phyloP scores from a whole-genome alignment of 2,329 filamentous ascomycete genomes.

The Sporothrix variecibatus region DNA sequence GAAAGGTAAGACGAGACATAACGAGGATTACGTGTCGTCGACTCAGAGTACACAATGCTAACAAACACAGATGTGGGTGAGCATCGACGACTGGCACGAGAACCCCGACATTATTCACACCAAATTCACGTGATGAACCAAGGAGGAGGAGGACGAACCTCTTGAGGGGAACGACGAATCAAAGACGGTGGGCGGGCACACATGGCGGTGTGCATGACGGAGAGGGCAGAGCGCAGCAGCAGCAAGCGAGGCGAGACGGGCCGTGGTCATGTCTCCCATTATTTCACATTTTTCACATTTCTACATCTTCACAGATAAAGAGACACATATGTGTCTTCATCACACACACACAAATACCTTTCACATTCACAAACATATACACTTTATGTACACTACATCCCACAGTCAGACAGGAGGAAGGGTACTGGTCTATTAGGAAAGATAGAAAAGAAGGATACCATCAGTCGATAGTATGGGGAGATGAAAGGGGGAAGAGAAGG shows the following conservation, averaged over 20 bases:
- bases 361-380: background rate
- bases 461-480: background rate
- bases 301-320: background rate
- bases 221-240: background rate
- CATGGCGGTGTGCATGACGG: background rate
- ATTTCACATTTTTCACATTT: background rate
- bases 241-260: background rate
- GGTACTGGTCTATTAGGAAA: background rate
- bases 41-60: background rate
- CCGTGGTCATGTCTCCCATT: background rate
- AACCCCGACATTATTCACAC: conserved; percentile 98
- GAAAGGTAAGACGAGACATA: conserved; percentile 68
- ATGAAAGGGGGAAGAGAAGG: background rate
- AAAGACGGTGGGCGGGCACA: background rate
- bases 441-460: background rate
- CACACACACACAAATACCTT: background rate
- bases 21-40: background rate
- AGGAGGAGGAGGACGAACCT: no score
- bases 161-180: background rate
- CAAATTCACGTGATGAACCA: conserved; percentile 73
- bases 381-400: background rate
- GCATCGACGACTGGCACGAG: conserved; percentile 99
- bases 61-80: conserved; percentile 88
- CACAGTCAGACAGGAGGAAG: background rate
- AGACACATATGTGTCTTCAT: background rate